Base-by-base conservation (phyloP, 441 rosid species). In the Euphorbia celastroides region DNA sequence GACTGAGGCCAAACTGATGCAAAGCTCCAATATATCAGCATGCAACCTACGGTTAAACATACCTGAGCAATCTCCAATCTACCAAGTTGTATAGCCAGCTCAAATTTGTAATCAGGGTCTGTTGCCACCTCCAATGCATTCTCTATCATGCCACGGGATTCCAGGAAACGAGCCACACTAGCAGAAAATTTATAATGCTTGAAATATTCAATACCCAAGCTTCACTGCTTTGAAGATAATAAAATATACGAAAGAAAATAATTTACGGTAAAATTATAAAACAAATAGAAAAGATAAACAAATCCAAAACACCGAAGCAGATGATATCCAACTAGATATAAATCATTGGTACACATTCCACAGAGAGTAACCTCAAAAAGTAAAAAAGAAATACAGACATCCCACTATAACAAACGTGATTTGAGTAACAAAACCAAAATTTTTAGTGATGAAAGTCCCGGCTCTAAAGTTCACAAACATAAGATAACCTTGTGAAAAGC, bases 81-180 rank as follows among this genome's bases (percentile, higher is more conserved):
- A 68, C 96, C 96, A 70, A 95, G 96, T 72, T 92, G 99, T 72
- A 95, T 81, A 66, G 99, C 98, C 69, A 95, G 82, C 73, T 92
- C 99, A 74, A 95, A 95, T 81, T 85, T 87, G 76, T 95, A 95
- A 77, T 92, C 98, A 70, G 97, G 90, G 55, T 92, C 99, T n/a
- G 95, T 88, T 55, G 99, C 99, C 73, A 90, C 96, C 74, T 92
- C 96, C 69, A 94, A 76, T 67, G 99, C 99, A 73, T 87, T 87
- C 80, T 95, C 98, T 67, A 84, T 75, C 99, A 92, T 95, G 60
- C 97, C 96, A 57, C 99, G 90, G 57, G 99, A 87, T 79, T 94
- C 99, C 92, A 94, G 77, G 86, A 94, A 94, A 65, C 71, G 96
- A 60, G 99, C 99, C 82, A 94, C 98, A 73, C 99, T 94, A 72